phyloP scores from a whole-genome alignment of 1,284 basidiomycete species.

The Pascua sp. region DNA sequence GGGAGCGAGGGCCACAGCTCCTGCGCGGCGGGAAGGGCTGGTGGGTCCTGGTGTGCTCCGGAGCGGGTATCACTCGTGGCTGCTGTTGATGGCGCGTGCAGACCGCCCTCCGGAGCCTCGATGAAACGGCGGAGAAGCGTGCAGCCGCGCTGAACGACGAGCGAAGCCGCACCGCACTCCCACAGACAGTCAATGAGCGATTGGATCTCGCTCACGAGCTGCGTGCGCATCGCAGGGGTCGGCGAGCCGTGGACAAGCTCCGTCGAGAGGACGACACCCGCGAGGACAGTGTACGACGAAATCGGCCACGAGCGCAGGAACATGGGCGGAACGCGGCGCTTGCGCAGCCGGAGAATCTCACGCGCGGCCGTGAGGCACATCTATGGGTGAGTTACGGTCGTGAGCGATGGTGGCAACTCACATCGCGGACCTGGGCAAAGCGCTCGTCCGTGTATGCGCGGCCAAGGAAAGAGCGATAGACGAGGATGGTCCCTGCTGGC shows the following conservation, averaged over 20 bases:
- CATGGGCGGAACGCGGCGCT: constrained; percentile 27
- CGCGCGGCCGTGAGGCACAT: constrained; percentile 28
- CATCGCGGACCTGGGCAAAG: constrained; percentile 25
- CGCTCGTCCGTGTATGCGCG: constrained; percentile 27
- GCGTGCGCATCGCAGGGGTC: constrained; percentile 9
- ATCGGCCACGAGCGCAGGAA: constrained; percentile 33
- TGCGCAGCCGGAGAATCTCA: constrained; percentile 22
- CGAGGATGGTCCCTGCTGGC: constrained; percentile 16
- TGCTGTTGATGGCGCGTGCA: neutral
- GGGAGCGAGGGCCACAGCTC: constrained; percentile 18
- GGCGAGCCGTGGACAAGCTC: constrained; percentile 29
- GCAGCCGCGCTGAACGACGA: constrained; percentile 22
- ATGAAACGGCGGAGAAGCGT: constrained; percentile 18
- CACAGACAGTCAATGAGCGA: constrained; percentile 17
- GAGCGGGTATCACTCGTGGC: neutral
- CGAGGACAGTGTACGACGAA: constrained; percentile 27
- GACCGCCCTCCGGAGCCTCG: constrained; percentile 7
- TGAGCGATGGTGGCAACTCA: constrained; percentile 3
- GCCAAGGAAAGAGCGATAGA: constrained; percentile 26
- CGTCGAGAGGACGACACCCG: constrained; percentile 26
- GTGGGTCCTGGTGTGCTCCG: neutral
- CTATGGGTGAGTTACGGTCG: neutral
- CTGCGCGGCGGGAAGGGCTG: constrained; percentile 9
- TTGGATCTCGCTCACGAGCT: constrained; percentile 19
- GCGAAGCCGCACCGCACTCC: constrained; percentile 19